These are phyloP conservation scores for Leonotis leonurus DNA, from an alignment of 257 asterid genomes.

Conservation along the genomic window DNA sequence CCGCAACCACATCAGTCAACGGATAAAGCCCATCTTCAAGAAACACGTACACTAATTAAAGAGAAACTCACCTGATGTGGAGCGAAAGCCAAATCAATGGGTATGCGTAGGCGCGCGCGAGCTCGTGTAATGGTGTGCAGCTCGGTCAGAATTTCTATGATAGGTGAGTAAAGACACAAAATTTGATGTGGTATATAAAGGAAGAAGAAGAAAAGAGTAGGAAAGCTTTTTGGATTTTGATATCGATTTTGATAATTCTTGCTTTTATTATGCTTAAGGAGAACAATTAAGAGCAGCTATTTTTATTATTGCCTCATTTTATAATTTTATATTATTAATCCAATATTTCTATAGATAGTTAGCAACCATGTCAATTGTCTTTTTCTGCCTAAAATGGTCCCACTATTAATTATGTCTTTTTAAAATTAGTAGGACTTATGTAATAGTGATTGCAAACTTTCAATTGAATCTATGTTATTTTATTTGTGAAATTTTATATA, in stretches of 20 bases:
- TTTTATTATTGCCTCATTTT: too few relatives aligned
- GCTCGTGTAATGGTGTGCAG: background rate
- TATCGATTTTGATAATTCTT: slow-evolving; percentile 5
- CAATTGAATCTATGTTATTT: too few relatives aligned
- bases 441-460: too few relatives aligned
- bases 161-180: background rate
- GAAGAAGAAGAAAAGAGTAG: background rate
- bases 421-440: too few relatives aligned
- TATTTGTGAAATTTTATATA: too few relatives aligned
- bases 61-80: slow-evolving; percentile 19
- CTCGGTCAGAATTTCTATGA: slow-evolving; percentile 4
- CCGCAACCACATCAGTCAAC: slow-evolving; percentile 8
- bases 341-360: too few relatives aligned
- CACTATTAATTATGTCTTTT: too few relatives aligned
- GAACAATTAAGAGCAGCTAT: background rate
- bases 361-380: too few relatives aligned
- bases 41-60: background rate
- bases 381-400: too few relatives aligned
- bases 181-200: slow-evolving; percentile 3
- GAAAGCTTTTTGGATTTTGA: slow-evolving; percentile 19
- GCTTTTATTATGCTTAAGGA: background rate
- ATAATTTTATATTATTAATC: too few relatives aligned
- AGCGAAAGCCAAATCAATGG: too few relatives aligned
- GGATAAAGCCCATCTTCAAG: background rate
- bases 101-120: slow-evolving; percentile 3